A percentile compares a stretch with the other conserved stretches of the same genome.
Conservation (phyloP, 73 alveolate species). For the Blepharisma stoltei region DNA sequence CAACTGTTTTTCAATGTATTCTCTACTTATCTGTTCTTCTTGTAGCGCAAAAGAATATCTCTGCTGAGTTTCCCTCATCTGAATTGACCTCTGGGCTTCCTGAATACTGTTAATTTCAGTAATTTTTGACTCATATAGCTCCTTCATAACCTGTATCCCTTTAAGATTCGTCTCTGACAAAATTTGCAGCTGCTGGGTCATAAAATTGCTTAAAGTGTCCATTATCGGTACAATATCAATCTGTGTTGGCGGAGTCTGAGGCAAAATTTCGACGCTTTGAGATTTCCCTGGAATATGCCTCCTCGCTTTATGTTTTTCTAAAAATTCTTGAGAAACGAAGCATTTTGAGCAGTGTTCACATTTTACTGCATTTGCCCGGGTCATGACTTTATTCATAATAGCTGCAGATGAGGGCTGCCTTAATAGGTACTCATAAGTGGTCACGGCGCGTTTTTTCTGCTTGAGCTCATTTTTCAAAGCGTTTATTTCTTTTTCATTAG, state of each 20-base stretch:
- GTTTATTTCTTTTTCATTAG: not conserved
- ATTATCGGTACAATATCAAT: not conserved
- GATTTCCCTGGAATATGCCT: not conserved
- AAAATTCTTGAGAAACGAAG: not conserved
- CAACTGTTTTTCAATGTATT: too few species aligned
- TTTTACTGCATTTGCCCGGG: conserved; percentile 16
- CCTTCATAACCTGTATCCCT: not conserved
- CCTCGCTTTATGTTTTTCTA: conserved; percentile 9
- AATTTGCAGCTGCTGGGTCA: not conserved
- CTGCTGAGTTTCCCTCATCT: too few species aligned
- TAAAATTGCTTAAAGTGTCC: not conserved
- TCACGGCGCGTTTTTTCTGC: not conserved
- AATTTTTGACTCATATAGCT: not conserved
- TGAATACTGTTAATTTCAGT: not conserved
- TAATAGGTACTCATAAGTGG: not conserved
- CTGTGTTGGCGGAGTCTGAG: not conserved
- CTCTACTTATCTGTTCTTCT: too few species aligned
- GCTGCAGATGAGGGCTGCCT: conserved; percentile 14
- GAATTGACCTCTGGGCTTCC: too few species aligned
- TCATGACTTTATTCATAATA: conserved; percentile 9
- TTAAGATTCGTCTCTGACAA: not conserved
- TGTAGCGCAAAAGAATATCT: too few species aligned
- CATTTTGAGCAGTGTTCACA: not conserved
- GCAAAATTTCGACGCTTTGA: not conserved
- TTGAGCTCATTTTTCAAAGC: not conserved